phyloP scores from a whole-genome alignment of 2,329 filamentous ascomycete genomes.

The Alternaria brassicae region DNA sequence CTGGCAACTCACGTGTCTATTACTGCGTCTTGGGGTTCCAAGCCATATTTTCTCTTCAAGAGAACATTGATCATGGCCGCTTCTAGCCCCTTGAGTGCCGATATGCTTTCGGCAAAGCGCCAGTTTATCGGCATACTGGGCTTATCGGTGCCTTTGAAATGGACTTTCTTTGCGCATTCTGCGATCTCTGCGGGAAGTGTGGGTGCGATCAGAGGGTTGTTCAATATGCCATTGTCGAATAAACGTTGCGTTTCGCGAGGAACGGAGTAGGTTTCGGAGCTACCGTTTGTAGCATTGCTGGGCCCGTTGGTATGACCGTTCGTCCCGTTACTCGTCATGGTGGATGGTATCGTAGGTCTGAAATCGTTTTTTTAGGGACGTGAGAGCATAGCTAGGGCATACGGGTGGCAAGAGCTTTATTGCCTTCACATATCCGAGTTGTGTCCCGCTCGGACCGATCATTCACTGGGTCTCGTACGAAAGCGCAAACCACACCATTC shows the following conservation, averaged over 20 bases:
- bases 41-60: constrained; percentile 56
- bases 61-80: constrained; percentile 56
- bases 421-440: neutral
- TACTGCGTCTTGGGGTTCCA: constrained; percentile 50
- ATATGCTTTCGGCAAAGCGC: constrained; percentile 63
- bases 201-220: constrained; percentile 52
- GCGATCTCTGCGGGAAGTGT: constrained; percentile 48
- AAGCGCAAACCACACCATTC: neutral
- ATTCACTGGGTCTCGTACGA: neutral
- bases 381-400: neutral
- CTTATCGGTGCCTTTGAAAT: constrained; percentile 53
- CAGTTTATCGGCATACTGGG: constrained; percentile 63
- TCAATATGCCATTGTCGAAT: constrained; percentile 52
- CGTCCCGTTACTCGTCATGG: neutral
- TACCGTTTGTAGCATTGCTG: constrained; percentile 17
- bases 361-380: neutral
- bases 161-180: constrained; percentile 47
- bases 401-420: neutral
- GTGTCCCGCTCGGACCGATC: neutral
- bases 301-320: constrained; percentile 5
- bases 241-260: constrained; percentile 35
- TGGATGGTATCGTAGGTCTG: neutral
- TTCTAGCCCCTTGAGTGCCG: constrained; percentile 59
- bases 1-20: constrained; percentile 55
- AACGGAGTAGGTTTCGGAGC: constrained; percentile 33